Base-by-base conservation (phyloP, 2,329 filamentous ascomycete genomes). In the Torrubiella hemipterigena region DNA sequence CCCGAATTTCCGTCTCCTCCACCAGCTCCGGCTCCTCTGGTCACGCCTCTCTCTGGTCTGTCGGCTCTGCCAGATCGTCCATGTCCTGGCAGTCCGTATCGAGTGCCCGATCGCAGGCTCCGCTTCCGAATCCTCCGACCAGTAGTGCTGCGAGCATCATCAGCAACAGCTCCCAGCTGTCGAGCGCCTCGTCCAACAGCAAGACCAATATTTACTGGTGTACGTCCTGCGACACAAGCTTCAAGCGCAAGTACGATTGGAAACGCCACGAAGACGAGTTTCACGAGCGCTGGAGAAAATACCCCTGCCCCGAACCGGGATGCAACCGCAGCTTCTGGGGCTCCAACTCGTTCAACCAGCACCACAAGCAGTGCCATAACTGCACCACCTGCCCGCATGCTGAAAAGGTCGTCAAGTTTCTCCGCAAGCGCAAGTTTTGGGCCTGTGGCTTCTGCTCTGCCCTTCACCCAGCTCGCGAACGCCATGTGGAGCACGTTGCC, bases 181-280 rank as follows among this genome's bases (percentile, higher is more conserved):
- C 30, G 20, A 35, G 42, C 17, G 43, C 44, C 30, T 43, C 44
- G 34, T 46, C 40, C 22, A 42, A 45, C 31, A 52, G 43, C 33
- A 54, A 55, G 43, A 55, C 56, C 28, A 66, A 68, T 38, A 62
- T 67, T 17, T 70, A 69, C 49, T 70, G 65, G 65, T 70, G 66
- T 44, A 70, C 66, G 5, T 67, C 64, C 13, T 70, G 64, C 50
- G 73, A 78, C 48, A 76, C 75, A 29, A 74, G 71, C 27, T 75
- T 79, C 46, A 74, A 75, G 56, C 66, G 73, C 40, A 78, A 78
- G 47, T 75, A 76, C 39, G 73, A 79, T 49, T 81, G 70, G 76
- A 77, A 77, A 51, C 66, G 72, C 19, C 76, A 81, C 50, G 73
- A 80, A 48, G 74, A 78, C 43, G 73, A 77, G 50, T 77, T 78